A percentile compares a stretch with the other conserved stretches of the same genome.
Conservation (phyloP, 768 basidiomycete species). For the Botryobasidium botryosum region DNA sequence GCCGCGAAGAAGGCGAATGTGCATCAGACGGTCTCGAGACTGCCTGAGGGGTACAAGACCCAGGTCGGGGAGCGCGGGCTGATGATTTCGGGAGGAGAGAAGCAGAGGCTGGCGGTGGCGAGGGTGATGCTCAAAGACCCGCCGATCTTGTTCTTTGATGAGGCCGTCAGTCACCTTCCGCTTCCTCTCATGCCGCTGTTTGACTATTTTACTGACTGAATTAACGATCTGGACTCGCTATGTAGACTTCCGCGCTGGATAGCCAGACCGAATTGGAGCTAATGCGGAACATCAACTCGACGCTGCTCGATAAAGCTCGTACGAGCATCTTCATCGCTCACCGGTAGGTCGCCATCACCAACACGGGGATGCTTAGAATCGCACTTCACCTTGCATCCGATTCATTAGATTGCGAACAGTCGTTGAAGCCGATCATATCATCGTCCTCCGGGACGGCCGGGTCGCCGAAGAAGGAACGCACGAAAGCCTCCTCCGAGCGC, state of each 20-base stretch:
- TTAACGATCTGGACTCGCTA: neutral
- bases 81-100: constrained; percentile 99
- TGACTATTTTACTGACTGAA: neutral
- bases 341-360: constrained; percentile 21
- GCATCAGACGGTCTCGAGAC: constrained; percentile 53
- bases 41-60: constrained; percentile 79
- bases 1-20: constrained; percentile 80
- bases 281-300: constrained; percentile 82
- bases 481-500: constrained; percentile 54
- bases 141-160: constrained; percentile 93
- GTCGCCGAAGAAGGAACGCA: constrained; percentile 92
- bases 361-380: neutral
- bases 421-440: constrained; percentile 85
- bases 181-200: neutral
- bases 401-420: constrained; percentile 51
- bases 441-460: constrained; percentile 79
- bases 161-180: constrained; percentile 49
- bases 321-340: constrained; percentile 98
- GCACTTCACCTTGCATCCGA: neutral
- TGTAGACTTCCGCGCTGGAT: constrained; percentile 86
- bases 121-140: constrained; percentile 87
- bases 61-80: constrained; percentile 91
- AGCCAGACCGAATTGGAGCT: constrained; percentile 88
- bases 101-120: constrained; percentile 90
- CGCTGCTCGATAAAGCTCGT: constrained; percentile 54